Evolutionary conservation across 495 filamentous ascomycete genomes (phyloP), one percentile per base, ranked within the genome.

Genomic region (Hypoxylon subgilvum): DNA sequence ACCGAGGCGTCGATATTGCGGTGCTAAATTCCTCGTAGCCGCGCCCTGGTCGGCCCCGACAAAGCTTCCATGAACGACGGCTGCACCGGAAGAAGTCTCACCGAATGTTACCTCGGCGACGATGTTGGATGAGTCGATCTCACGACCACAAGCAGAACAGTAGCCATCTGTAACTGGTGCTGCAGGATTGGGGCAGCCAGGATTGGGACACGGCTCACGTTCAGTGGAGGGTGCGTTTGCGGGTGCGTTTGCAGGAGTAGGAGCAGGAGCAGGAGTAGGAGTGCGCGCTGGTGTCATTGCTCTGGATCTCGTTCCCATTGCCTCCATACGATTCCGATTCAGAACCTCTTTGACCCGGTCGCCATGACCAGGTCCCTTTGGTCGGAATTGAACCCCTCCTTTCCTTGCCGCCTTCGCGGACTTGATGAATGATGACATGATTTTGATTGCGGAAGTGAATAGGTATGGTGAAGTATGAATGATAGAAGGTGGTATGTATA

Each of bases 101-200:
- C 91, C 91, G 65, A 97, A 98, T 4, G 84, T 85, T 44, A 97
- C 82, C 66, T 98, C 94, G 16, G 90, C 82, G 46, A 97, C 91
- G 49, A 97, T 96, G 60, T 95, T 89, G 55, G 84, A 83, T 62
- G 92, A 86, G 54, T 87, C 84, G 57, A 92, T 81, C 50, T 93
- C 84, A 19, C 83, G 84, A 79, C 92, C 92, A 76, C 94, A 98
- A 30, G 80, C 86, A 23, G 82, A 79, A 76, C 94, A 98, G 39
- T 89, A 85, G 32, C 81, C 81, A 46, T 82, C 77, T 1, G 71
- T 64, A 49, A 84, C 68, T 28, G 67, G 67, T 17, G 67, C 67
- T 10, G 48, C 54, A 7, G 67, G 67, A 22, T 70, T 70, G 8
- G 67, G 58, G 56, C 67, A 70, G 14, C 51, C 31, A n/a, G 64